phyloP scores from a whole-genome alignment of 345 rosid species.

The Durio zibethinus region DNA sequence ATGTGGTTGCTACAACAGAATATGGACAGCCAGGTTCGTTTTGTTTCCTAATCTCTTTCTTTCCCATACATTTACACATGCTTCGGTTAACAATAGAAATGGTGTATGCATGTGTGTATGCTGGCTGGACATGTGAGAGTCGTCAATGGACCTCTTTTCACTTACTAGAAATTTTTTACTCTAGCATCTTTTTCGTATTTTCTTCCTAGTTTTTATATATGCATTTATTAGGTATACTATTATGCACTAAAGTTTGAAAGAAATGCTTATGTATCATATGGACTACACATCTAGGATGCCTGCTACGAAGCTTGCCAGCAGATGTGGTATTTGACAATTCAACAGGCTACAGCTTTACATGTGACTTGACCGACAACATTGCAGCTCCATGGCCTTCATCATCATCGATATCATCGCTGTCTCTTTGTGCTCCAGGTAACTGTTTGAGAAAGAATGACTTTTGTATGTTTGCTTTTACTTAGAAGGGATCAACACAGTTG shows the following conservation, averaged over 20 bases:
- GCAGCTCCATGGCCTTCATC: constrained; percentile 99
- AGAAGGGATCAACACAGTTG: neutral
- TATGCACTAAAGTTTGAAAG: neutral
- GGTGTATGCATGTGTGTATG: neutral
- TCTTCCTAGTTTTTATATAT: neutral
- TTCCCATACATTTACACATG: neutral
- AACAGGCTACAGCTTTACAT: constrained; percentile 89
- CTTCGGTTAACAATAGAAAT: neutral
- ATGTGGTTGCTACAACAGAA: constrained; percentile 40
- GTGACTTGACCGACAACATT: constrained; percentile 91
- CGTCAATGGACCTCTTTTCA: neutral
- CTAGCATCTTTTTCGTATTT: neutral
- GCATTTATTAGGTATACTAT: neutral
- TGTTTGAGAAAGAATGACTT: constrained; percentile 1
- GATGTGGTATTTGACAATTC: constrained; percentile 78
- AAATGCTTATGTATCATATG: neutral
- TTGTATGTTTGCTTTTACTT: neutral
- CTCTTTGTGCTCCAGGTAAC: constrained; percentile 95
- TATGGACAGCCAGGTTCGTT: constrained; percentile 80
- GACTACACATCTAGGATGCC: constrained; percentile 53
- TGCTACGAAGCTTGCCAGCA: constrained; percentile 80
- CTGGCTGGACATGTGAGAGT: neutral
- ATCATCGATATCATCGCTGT: constrained; percentile 73
- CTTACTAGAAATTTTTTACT: neutral
- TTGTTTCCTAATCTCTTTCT: neutral